Percentiles rank a stretch among this genome's conserved stretches.
Evolutionary conservation across 2,329 filamentous ascomycete genomes (phyloP).

Genomic region (Fusarium compactum): DNA sequence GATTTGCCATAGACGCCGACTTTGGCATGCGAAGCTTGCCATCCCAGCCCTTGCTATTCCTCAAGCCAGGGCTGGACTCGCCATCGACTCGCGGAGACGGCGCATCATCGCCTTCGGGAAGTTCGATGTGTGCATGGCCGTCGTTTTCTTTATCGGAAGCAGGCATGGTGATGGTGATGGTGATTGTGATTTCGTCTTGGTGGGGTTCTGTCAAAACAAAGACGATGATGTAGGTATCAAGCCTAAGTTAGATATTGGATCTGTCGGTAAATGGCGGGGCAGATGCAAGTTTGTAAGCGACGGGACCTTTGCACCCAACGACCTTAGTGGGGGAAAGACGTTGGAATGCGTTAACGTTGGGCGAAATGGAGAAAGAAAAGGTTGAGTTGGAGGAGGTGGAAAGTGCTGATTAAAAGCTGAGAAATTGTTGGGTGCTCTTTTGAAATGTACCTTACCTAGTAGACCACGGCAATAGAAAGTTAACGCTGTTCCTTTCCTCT

Average conservation of each 20-base stretch:
- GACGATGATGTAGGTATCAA: conserved; percentile 31
- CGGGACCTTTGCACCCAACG: conserved; percentile 10
- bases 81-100: conserved; percentile 55
- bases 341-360: not conserved
- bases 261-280: conserved; percentile 29
- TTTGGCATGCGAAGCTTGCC: conserved; percentile 83
- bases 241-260: not conserved
- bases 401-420: conserved; percentile 23
- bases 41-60: conserved; percentile 81
- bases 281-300: conserved; percentile 28
- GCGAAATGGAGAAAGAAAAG: not conserved
- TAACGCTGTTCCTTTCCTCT: not conserved
- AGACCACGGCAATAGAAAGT: not conserved
- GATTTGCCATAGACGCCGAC: conserved; percentile 73
- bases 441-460: not conserved
- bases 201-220: not conserved
- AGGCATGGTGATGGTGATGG: conserved; percentile 57
- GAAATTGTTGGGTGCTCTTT: conserved; percentile 10
- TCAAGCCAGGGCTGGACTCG: conserved; percentile 61
- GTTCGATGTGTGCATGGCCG: conserved; percentile 61
- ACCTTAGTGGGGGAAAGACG: not conserved
- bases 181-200: conserved; percentile 40
- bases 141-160: conserved; percentile 55
- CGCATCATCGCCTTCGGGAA: conserved; percentile 60
- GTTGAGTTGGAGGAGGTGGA: not conserved